phyloP scores from a whole-genome alignment of 768 basidiomycete species.

The Suillus subluteus region DNA sequence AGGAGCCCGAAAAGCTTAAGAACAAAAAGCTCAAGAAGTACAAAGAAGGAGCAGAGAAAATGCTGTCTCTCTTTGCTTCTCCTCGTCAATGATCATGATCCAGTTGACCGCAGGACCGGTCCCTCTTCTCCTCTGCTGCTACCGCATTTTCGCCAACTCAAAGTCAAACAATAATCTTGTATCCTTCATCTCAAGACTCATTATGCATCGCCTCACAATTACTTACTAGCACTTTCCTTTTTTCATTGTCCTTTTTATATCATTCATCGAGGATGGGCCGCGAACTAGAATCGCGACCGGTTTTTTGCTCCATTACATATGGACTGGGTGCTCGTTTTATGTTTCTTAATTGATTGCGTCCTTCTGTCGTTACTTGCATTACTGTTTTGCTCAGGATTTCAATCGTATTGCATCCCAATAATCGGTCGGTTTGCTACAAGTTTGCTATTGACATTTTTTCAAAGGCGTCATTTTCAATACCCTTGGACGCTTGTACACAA shows the following conservation, averaged over 20 bases:
- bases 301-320: conserved; percentile 20
- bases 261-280: conserved; percentile 22
- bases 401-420: conserved; percentile 23
- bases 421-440: conserved; percentile 4
- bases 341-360: conserved; percentile 32
- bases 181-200: conserved; percentile 25
- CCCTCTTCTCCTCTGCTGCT: conserved; percentile 13
- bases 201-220: conserved; percentile 32
- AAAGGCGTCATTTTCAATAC: background rate
- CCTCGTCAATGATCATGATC: conserved; percentile 51
- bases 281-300: conserved; percentile 27
- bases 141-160: background rate
- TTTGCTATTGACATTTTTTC: background rate
- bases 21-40: conserved; percentile 83
- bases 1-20: conserved; percentile 63
- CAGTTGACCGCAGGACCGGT: conserved; percentile 26
- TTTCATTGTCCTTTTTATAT: conserved; percentile 11
- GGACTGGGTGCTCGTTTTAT: conserved; percentile 28
- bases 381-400: conserved; percentile 28
- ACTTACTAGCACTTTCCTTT: conserved; percentile 23
- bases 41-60: conserved; percentile 86
- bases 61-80: conserved; percentile 80
- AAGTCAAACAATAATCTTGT: conserved; percentile 26
- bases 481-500: background rate
- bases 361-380: conserved; percentile 35